Percentiles rank a stretch among this genome's conserved stretches.
phyloP scores from a whole-genome alignment of 495 filamentous ascomycete species.

The Hamigera avellanea region DNA sequence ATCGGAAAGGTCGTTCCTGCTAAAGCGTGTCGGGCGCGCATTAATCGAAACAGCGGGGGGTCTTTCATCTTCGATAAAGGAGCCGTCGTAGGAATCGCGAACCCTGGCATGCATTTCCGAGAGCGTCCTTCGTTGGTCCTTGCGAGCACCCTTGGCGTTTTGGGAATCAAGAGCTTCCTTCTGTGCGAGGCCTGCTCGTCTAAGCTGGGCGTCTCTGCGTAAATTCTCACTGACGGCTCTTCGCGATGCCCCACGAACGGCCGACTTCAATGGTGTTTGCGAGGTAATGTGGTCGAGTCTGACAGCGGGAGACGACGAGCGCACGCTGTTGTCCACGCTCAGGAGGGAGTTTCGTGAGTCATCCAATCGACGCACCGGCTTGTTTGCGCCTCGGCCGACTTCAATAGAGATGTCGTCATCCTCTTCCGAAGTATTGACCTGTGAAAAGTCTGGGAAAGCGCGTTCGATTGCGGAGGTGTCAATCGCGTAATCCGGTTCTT shows the following conservation, averaged over 20 bases:
- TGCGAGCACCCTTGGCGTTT: conserved; percentile 19
- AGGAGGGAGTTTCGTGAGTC: conserved; percentile 34
- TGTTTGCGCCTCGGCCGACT: conserved; percentile 28
- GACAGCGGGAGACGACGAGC: conserved; percentile 35
- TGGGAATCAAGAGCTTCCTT: conserved; percentile 35
- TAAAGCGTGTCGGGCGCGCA: conserved; percentile 45
- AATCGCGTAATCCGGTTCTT: conserved; percentile 38
- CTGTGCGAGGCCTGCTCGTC: conserved; percentile 31
- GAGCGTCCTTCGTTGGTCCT: conserved; percentile 30
- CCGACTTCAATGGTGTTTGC: conserved; percentile 29
- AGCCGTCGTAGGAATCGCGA: conserved; percentile 43
- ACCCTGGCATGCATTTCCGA: conserved; percentile 45
- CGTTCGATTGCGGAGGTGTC: conserved; percentile 53
- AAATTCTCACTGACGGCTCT: conserved; percentile 28
- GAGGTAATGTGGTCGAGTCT: conserved; percentile 32
- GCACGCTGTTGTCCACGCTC: conserved; percentile 36
- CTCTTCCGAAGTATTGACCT: conserved; percentile 29
- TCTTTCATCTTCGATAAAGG: conserved; percentile 37
- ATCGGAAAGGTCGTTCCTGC: conserved; percentile 28
- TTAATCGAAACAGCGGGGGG: conserved; percentile 36
- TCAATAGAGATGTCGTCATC: conserved; percentile 33
- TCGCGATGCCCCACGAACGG: conserved; percentile 13
- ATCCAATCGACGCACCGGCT: conserved; percentile 22
- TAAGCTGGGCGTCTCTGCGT: conserved; percentile 32
- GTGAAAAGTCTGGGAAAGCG: conserved; percentile 51